A percentile compares a stretch with the other conserved stretches of the same genome.
phyloP scores from a whole-genome alignment of 441 rosid genomes.

The Gossypium gossypioides region DNA sequence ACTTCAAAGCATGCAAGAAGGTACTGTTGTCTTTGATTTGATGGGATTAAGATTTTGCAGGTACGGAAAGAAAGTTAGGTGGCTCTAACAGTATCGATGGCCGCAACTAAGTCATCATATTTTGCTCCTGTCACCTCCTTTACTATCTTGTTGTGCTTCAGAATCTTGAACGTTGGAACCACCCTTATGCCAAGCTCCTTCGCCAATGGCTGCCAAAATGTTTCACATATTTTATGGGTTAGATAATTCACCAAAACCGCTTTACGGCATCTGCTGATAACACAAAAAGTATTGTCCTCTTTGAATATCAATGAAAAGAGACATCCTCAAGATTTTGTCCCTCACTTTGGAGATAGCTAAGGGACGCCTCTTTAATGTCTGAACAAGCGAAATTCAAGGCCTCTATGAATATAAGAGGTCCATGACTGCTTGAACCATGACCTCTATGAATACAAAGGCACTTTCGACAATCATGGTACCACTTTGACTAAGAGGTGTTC shows the following conservation, averaged over 20 bases:
- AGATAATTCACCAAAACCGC: neutral
- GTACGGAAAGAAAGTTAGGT: slow-evolving; percentile 27
- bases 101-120: slow-evolving; percentile 52
- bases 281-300: too few relatives aligned
- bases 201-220: slow-evolving; percentile 62
- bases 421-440: too few relatives aligned
- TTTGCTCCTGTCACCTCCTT: slow-evolving; percentile 84
- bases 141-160: slow-evolving; percentile 52
- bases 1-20: neutral
- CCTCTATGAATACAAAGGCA: too few relatives aligned
- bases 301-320: too few relatives aligned
- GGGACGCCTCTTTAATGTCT: too few relatives aligned
- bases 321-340: too few relatives aligned
- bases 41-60: slow-evolving; percentile 17
- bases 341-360: too few relatives aligned
- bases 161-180: slow-evolving; percentile 84
- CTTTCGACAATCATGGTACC: too few relatives aligned
- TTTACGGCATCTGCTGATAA: too few relatives aligned
- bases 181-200: slow-evolving; percentile 81
- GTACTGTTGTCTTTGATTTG: neutral
- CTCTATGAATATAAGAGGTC: too few relatives aligned
- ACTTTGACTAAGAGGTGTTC: too few relatives aligned
- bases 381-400: too few relatives aligned
- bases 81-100: slow-evolving; percentile 63
- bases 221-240: neutral